A percentile compares a stretch with the other conserved stretches of the same genome.
Conservation (phyloP, 192 early-diverging fungal genomes). For the Umbelopsis vinacea region DNA sequence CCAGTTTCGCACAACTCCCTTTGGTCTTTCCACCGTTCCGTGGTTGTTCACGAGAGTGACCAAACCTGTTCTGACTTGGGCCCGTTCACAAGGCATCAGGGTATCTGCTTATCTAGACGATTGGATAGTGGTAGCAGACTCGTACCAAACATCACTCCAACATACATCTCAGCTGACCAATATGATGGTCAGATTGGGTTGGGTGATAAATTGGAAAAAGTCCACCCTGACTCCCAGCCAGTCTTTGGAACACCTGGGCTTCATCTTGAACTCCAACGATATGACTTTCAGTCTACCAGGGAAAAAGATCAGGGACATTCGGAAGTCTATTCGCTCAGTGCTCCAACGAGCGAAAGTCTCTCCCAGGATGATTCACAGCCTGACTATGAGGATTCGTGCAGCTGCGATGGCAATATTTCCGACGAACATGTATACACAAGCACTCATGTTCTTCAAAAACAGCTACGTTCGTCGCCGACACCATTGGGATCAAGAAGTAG, state of each 20-base stretch:
- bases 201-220: slow-evolving; percentile 30
- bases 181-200: slow-evolving; percentile 19
- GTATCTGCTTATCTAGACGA: slow-evolving; percentile 6
- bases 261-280: slow-evolving; percentile 25
- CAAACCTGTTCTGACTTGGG: background rate
- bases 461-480: background rate
- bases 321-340: slow-evolving; percentile 28
- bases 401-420: slow-evolving; percentile 36
- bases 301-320: slow-evolving; percentile 33
- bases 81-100: background rate
- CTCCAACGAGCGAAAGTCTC: slow-evolving; percentile 25
- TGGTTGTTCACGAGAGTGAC: background rate
- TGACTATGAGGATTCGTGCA: slow-evolving; percentile 33
- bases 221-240: slow-evolving; percentile 31
- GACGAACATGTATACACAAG: slow-evolving; percentile 31
- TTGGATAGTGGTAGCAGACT: background rate
- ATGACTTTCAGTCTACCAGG: slow-evolving; percentile 34
- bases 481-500: background rate
- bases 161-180: slow-evolving; percentile 17
- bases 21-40: slow-evolving; percentile 15
- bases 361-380: slow-evolving; percentile 20
- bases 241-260: slow-evolving; percentile 38
- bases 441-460: slow-evolving; percentile 39
- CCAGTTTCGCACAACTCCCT: slow-evolving; percentile 29
- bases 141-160: background rate